Base-by-base conservation (phyloP, 2,329 filamentous ascomycete species). In the Emmonsiellopsis sp. region DNA sequence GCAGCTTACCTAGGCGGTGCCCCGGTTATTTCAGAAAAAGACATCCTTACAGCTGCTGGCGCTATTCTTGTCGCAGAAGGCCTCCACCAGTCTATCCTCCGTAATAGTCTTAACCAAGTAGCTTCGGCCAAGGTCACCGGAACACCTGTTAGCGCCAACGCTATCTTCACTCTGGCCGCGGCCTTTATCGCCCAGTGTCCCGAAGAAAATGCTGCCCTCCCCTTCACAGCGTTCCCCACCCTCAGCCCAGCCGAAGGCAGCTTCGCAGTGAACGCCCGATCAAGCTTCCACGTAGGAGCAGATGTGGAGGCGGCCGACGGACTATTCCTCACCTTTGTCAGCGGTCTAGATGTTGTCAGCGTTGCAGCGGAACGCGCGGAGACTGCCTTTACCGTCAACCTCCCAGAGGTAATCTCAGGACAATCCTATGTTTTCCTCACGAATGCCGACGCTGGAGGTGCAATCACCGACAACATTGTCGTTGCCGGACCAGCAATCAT, bases 21-120 rank as follows among this genome's bases (percentile, higher is more conserved):
- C 5, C 76, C 77, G 27, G 71, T 73, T 55, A 83, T 82, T 57
- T 74, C 77, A 56, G 74, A 77, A 64, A 77, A 80, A 57, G 70
- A 71, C 21, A 84, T 84, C 68, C 70, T 86, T 45, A 79, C 78
- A 0, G 77, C 77, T 3, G 83, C 83, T 1, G 83, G 78, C 31
- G 78, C 77, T 53, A 82, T 87, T 62, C 71, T 87, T 36, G 81
- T 80, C 33, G 77, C 85, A 53, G 83, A 86, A 62, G 76, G 83
- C 34, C 77, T 83, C 8, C 83, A 87, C 70, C 78, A 77, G 1
- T 72, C 84, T 3, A 84, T 83, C 70, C 71, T 85, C 58, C 80
- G 83, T 51, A 66, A 71, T 33, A 69, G 70, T 8, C 67, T 76
- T 14, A 66, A 71, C 48, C 63, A 80, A 60, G 65, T 67, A 4